Evolutionary conservation across 768 basidiomycete species (phyloP), one percentile per base, ranked within the genome.

Genomic region (Boletus pseudopeckii): DNA sequence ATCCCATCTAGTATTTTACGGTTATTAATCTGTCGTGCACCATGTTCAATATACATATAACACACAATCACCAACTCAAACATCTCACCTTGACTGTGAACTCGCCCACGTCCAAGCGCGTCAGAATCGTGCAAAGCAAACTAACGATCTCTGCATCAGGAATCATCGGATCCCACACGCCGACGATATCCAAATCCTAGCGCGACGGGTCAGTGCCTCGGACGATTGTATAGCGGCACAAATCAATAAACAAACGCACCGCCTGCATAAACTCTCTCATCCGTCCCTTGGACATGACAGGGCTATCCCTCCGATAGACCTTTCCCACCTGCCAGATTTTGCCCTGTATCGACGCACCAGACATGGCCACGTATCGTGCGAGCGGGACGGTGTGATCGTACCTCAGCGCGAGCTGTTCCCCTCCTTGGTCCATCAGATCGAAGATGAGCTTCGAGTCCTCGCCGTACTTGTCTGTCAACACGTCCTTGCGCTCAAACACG

Each of bases 221-320:
- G 30, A 9, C 0, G 10, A 5, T 24, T 24, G 24, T 11, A 0
- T 33, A 36, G 3, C 3, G 11, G 15, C 32, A 26, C 38, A 52
- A 42, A 41, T 15, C 2, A 49, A 24, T 6, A 36, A 14, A 4
- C 41, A 4, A 22, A 56, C 83, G 60, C 60, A 94, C 92, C 57
- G 96, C 97, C 72, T 99, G 97, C 64, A 89, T 92, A 66, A 99
- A 99, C 75, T 99, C 97, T 54, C 97, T 83, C 95, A 99, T 97
- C 26, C 97, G 80, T 0, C 97, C 97, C 75, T 99, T 99, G 28
- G 86, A 88, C 88, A 98, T 94, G 52, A 95, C 95, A 0, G 97
- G 97, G 59, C 86, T 92, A 72, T 99, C 97, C 66, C 97, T 76
- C 57, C 97, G 78, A 72, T 98, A 99, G 18, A 99, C 97, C 74